Evolutionary conservation across 2,329 filamentous ascomycete genomes (phyloP).

Genomic region (Aspergillus clavatus): DNA sequence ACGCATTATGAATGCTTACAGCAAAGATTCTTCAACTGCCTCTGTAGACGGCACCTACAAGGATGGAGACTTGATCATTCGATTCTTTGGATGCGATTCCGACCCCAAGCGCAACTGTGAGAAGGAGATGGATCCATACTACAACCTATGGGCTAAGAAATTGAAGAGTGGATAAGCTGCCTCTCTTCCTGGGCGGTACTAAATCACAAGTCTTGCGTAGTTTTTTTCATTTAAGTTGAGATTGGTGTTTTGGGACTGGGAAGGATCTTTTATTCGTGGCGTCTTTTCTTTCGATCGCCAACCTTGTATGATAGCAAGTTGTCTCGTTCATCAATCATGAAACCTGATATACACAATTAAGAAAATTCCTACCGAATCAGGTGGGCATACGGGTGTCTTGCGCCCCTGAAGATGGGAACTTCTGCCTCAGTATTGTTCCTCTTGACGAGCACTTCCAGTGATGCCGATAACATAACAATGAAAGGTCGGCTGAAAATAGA

Average conservation of each 20-base stretch:
- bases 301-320: too few relatives aligned
- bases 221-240: background rate
- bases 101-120: conserved; percentile 59
- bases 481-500: too few relatives aligned
- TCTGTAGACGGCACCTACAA: conserved; percentile 60
- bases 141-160: conserved; percentile 39
- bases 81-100: conserved; percentile 68
- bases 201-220: background rate
- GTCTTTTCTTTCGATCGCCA: too few relatives aligned
- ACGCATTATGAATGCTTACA: conserved; percentile 75
- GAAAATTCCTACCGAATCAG: too few relatives aligned
- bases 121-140: conserved; percentile 61
- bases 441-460: too few relatives aligned
- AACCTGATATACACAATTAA: too few relatives aligned
- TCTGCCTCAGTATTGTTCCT: too few relatives aligned
- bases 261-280: background rate
- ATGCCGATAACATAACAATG: too few relatives aligned
- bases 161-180: conserved; percentile 16
- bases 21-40: conserved; percentile 38
- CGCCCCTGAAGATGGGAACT: too few relatives aligned
- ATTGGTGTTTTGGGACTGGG: background rate
- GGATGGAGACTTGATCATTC: conserved; percentile 78
- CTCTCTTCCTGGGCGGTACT: background rate
- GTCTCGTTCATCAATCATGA: too few relatives aligned
- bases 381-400: too few relatives aligned